These are phyloP conservation scores for Venturia aucupariae DNA, from an alignment of 2,329 filamentous ascomycete species.

Conservation along the genomic window DNA sequence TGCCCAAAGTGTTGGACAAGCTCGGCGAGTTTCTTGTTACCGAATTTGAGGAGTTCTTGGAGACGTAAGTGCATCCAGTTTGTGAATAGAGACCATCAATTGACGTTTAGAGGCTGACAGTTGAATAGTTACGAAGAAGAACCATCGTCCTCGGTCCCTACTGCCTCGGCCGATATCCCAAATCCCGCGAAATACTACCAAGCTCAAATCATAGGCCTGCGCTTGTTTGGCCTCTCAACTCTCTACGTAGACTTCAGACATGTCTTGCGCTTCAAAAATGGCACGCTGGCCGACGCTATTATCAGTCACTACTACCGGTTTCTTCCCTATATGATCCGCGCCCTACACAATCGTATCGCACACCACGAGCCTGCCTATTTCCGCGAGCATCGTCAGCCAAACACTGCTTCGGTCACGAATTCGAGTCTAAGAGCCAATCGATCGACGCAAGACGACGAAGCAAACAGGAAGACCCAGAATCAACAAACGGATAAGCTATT, in stretches of 20 bases:
- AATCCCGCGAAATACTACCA: slow-evolving; percentile 78
- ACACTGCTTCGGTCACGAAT: slow-evolving; percentile 59
- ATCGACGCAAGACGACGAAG: slow-evolving; percentile 46
- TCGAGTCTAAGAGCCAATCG: slow-evolving; percentile 50
- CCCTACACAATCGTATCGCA: slow-evolving; percentile 83
- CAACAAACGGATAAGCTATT: slow-evolving; percentile 98
- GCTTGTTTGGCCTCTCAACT: slow-evolving; percentile 66
- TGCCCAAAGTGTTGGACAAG: slow-evolving; percentile 66
- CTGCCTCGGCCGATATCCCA: slow-evolving; percentile 51
- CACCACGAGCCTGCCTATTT: slow-evolving; percentile 95
- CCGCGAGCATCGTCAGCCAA: slow-evolving; percentile 79
- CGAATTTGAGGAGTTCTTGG: slow-evolving; percentile 71
- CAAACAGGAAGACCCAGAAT: slow-evolving; percentile 62
- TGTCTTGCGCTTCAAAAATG: slow-evolving; percentile 65
- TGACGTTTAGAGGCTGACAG: slow-evolving; percentile 6
- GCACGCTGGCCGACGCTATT: slow-evolving; percentile 74
- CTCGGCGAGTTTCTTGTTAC: slow-evolving; percentile 66
- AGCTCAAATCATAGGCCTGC: slow-evolving; percentile 71
- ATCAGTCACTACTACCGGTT: slow-evolving; percentile 92
- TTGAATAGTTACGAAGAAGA: slow-evolving; percentile 55
- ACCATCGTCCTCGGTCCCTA: slow-evolving; percentile 52
- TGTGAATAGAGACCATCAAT: not conserved
- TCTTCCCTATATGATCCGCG: slow-evolving; percentile 79
- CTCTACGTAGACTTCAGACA: slow-evolving; percentile 85
- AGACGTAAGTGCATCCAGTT: slow-evolving; percentile 46